A percentile compares a stretch with the other conserved stretches of the same genome.
Evolutionary conservation across 331 rosid genomes (phyloP).

Genomic region (Acacia pycnantha): DNA sequence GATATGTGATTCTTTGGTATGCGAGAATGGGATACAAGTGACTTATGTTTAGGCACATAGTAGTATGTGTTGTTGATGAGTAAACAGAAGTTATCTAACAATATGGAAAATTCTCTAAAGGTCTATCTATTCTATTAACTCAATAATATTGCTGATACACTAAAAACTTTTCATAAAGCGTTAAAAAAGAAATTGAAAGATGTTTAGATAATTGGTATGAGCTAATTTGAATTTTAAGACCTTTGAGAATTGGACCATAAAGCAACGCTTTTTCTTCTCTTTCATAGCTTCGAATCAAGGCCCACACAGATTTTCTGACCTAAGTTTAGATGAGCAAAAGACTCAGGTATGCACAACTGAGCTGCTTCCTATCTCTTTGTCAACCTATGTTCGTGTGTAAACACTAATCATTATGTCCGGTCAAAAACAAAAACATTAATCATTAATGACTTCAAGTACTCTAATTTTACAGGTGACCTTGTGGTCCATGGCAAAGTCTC

Average conservation of each 20-base stretch:
- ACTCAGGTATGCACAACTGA: conserved; percentile 58
- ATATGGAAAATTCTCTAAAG: conserved; percentile 7
- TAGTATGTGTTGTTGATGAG: neutral
- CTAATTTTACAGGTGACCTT: conserved; percentile 62
- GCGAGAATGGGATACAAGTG: too few relatives aligned
- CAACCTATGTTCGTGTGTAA: neutral
- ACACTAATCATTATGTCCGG: neutral
- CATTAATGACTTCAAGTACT: conserved; percentile 16
- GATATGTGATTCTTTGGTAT: too few relatives aligned
- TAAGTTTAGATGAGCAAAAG: conserved; percentile 63
- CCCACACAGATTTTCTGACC: conserved; percentile 65
- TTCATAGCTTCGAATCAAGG: conserved; percentile 71
- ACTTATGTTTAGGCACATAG: too few relatives aligned
- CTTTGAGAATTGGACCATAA: conserved; percentile 17
- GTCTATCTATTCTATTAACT: neutral
- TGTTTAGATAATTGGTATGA: conserved; percentile 15
- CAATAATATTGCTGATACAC: neutral
- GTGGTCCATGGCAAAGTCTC: conserved; percentile 91
- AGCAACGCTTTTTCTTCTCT: conserved; percentile 3
- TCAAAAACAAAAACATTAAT: neutral
- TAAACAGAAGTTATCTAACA: conserved; percentile 9
- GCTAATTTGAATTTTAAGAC: conserved; percentile 24
- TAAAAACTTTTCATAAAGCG: neutral
- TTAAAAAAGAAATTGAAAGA: conserved; percentile 12
- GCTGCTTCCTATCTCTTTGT: conserved; percentile 22